phyloP scores from a whole-genome alignment of 2,329 filamentous ascomycete species.

The Verticillium nubilum region DNA sequence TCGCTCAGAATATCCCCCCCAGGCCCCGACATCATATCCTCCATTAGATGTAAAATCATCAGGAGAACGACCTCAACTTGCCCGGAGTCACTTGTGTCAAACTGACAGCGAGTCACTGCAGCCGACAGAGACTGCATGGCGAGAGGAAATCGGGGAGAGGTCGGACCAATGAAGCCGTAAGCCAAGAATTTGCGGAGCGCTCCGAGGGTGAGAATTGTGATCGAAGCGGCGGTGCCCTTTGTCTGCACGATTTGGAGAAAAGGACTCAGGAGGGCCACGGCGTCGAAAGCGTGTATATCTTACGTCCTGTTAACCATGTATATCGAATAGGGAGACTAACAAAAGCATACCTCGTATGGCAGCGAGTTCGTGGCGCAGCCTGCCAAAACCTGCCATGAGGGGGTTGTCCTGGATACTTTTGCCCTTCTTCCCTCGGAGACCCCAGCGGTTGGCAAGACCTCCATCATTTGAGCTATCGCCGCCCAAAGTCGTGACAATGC shows the following conservation, averaged over 20 bases:
- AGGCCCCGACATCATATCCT: constrained; percentile 92
- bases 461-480: constrained; percentile 44
- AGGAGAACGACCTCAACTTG: constrained; percentile 94
- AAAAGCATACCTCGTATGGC: constrained; percentile 65
- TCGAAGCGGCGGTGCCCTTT: constrained; percentile 91
- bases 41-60: constrained; percentile 95
- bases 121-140: constrained; percentile 94
- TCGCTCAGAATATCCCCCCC: constrained; percentile 92
- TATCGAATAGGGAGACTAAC: neutral
- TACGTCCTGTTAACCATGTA: constrained; percentile 17
- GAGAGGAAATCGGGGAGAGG: constrained; percentile 80
- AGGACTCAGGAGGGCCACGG: constrained; percentile 80
- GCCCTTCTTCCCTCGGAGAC: constrained; percentile 86
- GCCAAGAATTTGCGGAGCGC: constrained; percentile 95
- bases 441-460: constrained; percentile 79
- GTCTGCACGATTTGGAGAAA: constrained; percentile 96
- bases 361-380: constrained; percentile 80
- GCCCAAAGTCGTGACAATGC: constrained; percentile 25
- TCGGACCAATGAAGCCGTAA: constrained; percentile 81
- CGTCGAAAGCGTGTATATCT: constrained; percentile 88
- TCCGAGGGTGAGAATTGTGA: constrained; percentile 89
- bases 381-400: constrained; percentile 89
- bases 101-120: constrained; percentile 94
- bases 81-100: constrained; percentile 91
- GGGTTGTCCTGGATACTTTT: constrained; percentile 98